Conservation (phyloP, 106 monocot species). For the Dendrobium nobile region DNA sequence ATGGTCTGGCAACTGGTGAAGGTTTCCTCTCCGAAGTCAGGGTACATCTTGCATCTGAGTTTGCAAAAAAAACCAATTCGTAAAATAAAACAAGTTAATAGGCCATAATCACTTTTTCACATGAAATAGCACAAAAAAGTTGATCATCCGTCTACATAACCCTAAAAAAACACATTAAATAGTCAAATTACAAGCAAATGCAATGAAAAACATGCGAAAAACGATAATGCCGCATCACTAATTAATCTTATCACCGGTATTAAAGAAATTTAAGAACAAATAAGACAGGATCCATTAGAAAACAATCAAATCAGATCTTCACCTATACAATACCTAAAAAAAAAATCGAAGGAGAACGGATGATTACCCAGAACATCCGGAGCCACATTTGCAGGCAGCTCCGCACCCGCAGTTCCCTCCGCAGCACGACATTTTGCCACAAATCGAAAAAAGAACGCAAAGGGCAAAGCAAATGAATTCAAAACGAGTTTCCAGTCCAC, state of each 20-base stretch:
- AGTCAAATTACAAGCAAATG: neutral
- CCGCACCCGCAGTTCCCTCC: slow-evolving; percentile 63
- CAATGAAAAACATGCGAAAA: neutral
- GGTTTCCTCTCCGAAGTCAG: slow-evolving; percentile 16
- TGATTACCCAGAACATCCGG: slow-evolving; percentile 41
- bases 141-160: neutral
- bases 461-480: no score
- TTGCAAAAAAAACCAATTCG: neutral
- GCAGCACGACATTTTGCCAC: slow-evolving; percentile 44
- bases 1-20: slow-evolving; percentile 17
- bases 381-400: slow-evolving; percentile 46
- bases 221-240: neutral
- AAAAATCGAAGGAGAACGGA: neutral
- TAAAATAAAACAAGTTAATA: neutral
- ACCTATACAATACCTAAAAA: neutral
- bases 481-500: no score
- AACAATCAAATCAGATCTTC: neutral
- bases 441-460: neutral
- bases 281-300: neutral
- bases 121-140: neutral
- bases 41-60: slow-evolving; percentile 56
- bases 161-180: neutral
- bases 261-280: neutral
- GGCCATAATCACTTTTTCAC: neutral
- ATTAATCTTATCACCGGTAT: neutral